Evolutionary conservation across 1,284 basidiomycete species (phyloP).

Genomic region (Sporisorium graminicola): DNA sequence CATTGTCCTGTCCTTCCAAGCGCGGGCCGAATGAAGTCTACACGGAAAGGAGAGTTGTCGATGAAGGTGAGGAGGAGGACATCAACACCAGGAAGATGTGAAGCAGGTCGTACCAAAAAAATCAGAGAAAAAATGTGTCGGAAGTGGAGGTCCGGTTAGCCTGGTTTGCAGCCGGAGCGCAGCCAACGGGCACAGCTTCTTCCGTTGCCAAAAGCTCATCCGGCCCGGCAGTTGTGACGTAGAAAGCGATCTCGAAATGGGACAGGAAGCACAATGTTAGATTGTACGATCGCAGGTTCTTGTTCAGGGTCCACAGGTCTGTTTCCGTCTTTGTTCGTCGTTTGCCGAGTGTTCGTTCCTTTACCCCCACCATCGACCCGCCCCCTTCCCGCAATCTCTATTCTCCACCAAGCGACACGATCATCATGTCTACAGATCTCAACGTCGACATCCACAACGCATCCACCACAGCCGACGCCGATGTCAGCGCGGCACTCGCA

Average conservation of each 20-base stretch:
- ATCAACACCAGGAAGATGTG: not conserved
- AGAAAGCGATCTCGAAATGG: not conserved
- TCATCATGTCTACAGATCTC: conserved; percentile 38
- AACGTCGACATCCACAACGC: conserved; percentile 42
- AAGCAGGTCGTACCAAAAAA: not conserved
- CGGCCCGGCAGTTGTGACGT: not conserved
- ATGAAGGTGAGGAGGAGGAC: not conserved
- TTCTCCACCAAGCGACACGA: not conserved
- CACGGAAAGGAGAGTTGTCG: not conserved
- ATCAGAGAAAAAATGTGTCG: not conserved
- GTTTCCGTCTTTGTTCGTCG: too few species aligned
- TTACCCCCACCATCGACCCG: not conserved
- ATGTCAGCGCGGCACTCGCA: conserved; percentile 27
- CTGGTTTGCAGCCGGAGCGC: not conserved
- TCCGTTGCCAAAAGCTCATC: not conserved
- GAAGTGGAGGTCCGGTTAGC: not conserved
- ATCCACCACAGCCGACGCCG: conserved; percentile 10
- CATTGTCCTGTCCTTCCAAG: conserved; percentile 11
- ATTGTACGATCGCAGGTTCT: not conserved
- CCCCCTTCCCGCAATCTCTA: too few species aligned
- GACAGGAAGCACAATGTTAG: too few species aligned
- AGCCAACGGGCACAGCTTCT: not conserved
- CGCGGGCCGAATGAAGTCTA: not conserved
- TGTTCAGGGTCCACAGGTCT: conserved; percentile 32
- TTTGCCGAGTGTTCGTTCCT: conserved; percentile 12